Base-by-base conservation (phyloP, 2,329 filamentous ascomycete genomes). In the Graphilbum fragrans region DNA sequence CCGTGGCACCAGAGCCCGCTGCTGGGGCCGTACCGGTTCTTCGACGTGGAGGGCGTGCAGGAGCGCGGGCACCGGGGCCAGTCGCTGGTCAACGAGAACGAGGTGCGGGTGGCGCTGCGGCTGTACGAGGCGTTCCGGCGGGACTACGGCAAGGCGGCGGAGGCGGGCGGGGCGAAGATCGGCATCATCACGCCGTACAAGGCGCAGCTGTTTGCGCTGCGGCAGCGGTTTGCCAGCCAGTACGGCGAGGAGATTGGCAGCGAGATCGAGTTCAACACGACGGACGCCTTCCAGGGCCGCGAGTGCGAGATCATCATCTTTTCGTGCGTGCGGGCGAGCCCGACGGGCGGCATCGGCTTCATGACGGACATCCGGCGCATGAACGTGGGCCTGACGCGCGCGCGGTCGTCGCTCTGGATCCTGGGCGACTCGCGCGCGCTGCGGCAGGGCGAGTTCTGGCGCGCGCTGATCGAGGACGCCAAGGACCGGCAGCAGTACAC, bases 101-200 rank as follows among this genome's bases (percentile, higher is more conserved):
- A 98, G 57, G 67, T 96, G 45, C 81, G 85, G 35, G 82, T 94
- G 46, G 88, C 92, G 2, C 73, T 95, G 65, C 75, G 82, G 53
- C 69, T 98, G 12, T 96, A 92, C 57, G 73, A 84, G 34, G 77
- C 87, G 4, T 74, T 98, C 48, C 76, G 74, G 32, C 71, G 69
- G 16, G 37, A 22, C 10, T 10, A 19, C 12, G 35, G 14, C 17
- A 16, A 27, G 18, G 1, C 19, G 10, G 21, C 5, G 1, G 88
- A 94, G 55, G 90, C 82, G 49, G 63, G 63, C 17, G 64, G 69
- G 32, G 78, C 83, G 47, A 94, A 94, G 56, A 82, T 98, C 42
- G 92, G 92, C 51, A 90, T 98, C 58, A 98, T 98, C 57, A 96
- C 93, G 1, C 92, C 90, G 0, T 98, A 98, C 63, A 98, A 96